These are phyloP conservation scores for Carex cristatella DNA, from an alignment of 176 grass and related monocot species.

Conservation along the genomic window DNA sequence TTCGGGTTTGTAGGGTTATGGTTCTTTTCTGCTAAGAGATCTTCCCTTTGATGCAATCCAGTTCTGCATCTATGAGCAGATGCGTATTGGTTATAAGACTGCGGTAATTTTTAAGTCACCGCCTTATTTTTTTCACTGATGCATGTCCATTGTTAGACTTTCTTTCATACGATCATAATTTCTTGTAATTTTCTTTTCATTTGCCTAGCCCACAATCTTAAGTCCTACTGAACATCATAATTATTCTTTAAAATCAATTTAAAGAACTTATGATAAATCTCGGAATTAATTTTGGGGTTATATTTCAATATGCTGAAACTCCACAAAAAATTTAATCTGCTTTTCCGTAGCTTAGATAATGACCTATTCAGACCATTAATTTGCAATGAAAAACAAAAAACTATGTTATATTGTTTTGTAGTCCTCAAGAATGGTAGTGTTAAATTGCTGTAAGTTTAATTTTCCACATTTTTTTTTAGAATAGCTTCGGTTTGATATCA, in stretches of 20 bases:
- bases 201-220: background rate
- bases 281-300: background rate
- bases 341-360: background rate
- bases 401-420: background rate
- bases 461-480: background rate
- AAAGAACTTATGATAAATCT: background rate
- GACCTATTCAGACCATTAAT: background rate
- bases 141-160: background rate
- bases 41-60: conserved; percentile 91
- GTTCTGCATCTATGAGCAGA: conserved; percentile 91
- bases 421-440: background rate
- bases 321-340: background rate
- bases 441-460: background rate
- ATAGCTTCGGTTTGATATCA: background rate
- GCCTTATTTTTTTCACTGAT: background rate
- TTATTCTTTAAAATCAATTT: background rate
- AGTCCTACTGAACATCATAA: background rate
- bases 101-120: conserved; percentile 32
- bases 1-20: conserved; percentile 61
- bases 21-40: conserved; percentile 90
- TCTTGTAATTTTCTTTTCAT: background rate
- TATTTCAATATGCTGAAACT: background rate
- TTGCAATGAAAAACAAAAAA: background rate
- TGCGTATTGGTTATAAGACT: conserved; percentile 87
- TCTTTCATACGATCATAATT: background rate